A percentile compares a stretch with the other conserved stretches of the same genome.
Conservation (phyloP, 345 rosid species). For the Brassica nigra region DNA sequence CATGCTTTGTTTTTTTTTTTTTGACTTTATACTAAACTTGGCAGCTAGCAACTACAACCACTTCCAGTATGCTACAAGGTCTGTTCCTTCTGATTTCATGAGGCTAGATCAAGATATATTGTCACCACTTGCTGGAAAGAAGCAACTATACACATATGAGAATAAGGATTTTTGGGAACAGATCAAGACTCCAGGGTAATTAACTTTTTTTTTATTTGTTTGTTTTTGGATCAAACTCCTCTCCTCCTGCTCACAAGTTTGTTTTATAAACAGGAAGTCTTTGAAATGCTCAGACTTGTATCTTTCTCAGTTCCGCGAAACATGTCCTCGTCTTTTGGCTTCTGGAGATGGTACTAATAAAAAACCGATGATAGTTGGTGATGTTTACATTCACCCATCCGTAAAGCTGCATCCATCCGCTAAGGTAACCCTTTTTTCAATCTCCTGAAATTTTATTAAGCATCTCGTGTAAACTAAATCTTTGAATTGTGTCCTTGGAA, state of each 20-base stretch:
- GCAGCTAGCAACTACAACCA: conserved; percentile 80
- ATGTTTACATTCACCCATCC: conserved; percentile 83
- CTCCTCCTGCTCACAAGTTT: neutral
- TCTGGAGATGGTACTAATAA: conserved; percentile 52
- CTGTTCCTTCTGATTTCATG: conserved; percentile 65
- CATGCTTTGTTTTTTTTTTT: neutral
- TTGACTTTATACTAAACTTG: conserved; percentile 10
- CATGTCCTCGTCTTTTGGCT: conserved; percentile 63
- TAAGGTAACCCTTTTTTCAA: conserved; percentile 48
- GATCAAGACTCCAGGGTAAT: conserved; percentile 86
- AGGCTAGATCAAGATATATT: conserved; percentile 90
- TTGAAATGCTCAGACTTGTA: conserved; percentile 73
- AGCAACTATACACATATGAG: conserved; percentile 71
- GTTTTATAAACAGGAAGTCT: conserved; percentile 50
- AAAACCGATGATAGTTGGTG: conserved; percentile 59
- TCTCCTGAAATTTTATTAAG: neutral
- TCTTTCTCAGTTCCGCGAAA: conserved; percentile 61
- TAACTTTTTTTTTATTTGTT: conserved; percentile 23
- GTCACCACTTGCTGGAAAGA: conserved; percentile 91
- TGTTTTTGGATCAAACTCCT: neutral
- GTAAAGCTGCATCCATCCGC: conserved; percentile 87
- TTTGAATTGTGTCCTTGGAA: neutral
- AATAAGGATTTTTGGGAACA: conserved; percentile 87
- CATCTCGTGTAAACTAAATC: neutral
- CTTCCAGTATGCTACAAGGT: conserved; percentile 73